phyloP scores from a whole-genome alignment of 495 filamentous ascomycete genomes.

The Oleoguttula mirabilis region DNA sequence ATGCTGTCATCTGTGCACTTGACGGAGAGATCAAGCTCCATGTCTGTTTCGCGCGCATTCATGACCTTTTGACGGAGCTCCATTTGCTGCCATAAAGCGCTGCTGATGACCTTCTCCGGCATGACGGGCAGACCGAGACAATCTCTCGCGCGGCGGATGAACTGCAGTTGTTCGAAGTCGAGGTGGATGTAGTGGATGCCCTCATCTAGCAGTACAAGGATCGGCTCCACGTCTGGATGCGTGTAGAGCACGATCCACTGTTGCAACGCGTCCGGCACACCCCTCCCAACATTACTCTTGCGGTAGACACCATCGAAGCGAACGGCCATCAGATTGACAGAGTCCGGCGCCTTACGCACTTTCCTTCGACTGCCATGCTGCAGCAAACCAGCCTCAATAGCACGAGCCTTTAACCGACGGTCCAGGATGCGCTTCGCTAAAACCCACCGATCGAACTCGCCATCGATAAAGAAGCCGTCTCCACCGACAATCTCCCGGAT shows the following conservation, averaged over 20 bases:
- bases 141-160: slow-evolving; percentile 40
- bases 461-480: slow-evolving; percentile 49
- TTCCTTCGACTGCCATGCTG: slow-evolving; percentile 26
- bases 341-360: slow-evolving; percentile 31
- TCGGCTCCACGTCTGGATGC: slow-evolving; percentile 40
- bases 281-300: slow-evolving; percentile 27
- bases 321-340: slow-evolving; percentile 33
- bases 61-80: slow-evolving; percentile 44
- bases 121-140: slow-evolving; percentile 43
- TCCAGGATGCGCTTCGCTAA: slow-evolving; percentile 44
- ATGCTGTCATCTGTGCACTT: slow-evolving; percentile 4
- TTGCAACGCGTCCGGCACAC: slow-evolving; percentile 33
- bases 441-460: slow-evolving; percentile 47
- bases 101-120: slow-evolving; percentile 40
- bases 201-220: slow-evolving; percentile 45
- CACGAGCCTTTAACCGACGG: slow-evolving; percentile 35
- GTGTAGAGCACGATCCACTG: slow-evolving; percentile 38
- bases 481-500: slow-evolving; percentile 46
- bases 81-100: slow-evolving; percentile 45
- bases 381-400: slow-evolving; percentile 34
- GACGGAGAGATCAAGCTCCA: slow-evolving; percentile 35
- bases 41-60: slow-evolving; percentile 39
- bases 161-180: slow-evolving; percentile 46
- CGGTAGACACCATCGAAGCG: slow-evolving; percentile 39
- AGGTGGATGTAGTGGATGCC: slow-evolving; percentile 53